Percentiles rank a stretch among this genome's conserved stretches.
Evolutionary conservation across 768 basidiomycete species (phyloP).

Genomic region (Macrolepiota fuliginosa): DNA sequence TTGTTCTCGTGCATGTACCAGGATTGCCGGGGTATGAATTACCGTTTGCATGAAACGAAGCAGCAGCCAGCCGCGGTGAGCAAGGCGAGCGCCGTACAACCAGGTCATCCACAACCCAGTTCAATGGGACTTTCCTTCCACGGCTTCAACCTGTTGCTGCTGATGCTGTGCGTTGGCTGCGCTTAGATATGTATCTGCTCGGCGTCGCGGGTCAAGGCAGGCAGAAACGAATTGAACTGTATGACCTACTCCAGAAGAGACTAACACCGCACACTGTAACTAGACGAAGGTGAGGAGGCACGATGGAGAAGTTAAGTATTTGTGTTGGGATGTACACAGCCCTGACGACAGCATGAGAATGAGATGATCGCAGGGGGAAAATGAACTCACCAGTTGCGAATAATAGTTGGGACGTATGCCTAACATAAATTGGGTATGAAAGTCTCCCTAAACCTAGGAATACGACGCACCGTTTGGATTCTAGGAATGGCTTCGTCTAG

Average conservation of each 20-base stretch:
- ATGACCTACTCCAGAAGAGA: conserved; percentile 76
- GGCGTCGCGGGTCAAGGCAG: background rate
- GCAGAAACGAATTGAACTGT: background rate
- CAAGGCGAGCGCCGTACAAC: no score
- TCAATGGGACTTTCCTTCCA: background rate
- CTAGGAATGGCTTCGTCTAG: conserved; percentile 45
- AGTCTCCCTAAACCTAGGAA: background rate
- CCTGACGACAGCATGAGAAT: conserved; percentile 32
- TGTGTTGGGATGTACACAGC: conserved; percentile 76
- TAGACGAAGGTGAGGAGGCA: conserved; percentile 77
- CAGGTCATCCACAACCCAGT: no score
- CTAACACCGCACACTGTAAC: conserved; percentile 73
- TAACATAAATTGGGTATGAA: conserved; percentile 20
- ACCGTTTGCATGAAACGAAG: no score
- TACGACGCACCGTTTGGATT: conserved; percentile 37
- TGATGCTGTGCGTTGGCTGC: conserved; percentile 41
- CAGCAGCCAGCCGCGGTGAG: no score
- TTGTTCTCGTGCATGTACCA: no score
- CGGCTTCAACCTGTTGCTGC: background rate
- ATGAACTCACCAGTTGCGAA: conserved; percentile 66
- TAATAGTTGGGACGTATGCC: conserved; percentile 70
- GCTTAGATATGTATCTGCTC: conserved; percentile 62
- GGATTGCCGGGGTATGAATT: no score
- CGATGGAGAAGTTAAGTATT: conserved; percentile 72
- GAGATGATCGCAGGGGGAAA: background rate